A percentile compares a stretch with the other conserved stretches of the same genome.
These are phyloP conservation scores for Capsicum pubescens DNA, from an alignment of 257 asterid genomes.

Conservation along the genomic window DNA sequence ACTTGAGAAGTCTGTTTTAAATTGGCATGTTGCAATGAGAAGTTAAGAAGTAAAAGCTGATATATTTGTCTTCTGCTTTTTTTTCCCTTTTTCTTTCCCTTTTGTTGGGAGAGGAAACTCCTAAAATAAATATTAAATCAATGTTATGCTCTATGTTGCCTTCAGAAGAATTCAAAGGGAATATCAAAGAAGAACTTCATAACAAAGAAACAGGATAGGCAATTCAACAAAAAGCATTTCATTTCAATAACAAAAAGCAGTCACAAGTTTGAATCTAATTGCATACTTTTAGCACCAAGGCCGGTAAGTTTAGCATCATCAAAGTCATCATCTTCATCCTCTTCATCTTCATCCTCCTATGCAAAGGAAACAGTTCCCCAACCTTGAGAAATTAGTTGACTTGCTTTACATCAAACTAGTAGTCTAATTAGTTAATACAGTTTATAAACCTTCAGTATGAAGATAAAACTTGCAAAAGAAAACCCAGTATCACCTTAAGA, in stretches of 20 bases:
- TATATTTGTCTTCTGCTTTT: background rate
- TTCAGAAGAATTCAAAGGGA: background rate
- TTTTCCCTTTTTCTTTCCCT: background rate
- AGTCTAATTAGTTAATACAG: background rate
- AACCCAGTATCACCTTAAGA: conserved; percentile 58
- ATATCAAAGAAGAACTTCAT: background rate
- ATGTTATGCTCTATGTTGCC: background rate
- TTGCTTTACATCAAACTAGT: background rate
- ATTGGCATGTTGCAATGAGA: background rate
- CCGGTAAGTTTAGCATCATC: conserved; percentile 66
- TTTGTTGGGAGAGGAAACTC: background rate
- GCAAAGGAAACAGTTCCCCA: background rate
- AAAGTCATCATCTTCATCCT: conserved; percentile 39
- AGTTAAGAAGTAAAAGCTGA: background rate
- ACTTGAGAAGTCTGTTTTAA: too few relatives aligned
- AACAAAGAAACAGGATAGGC: background rate
- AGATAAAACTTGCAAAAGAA: background rate
- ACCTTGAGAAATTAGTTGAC: conserved; percentile 14
- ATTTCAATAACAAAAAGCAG: conserved; percentile 9
- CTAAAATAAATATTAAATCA: background rate
- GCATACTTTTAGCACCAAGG: conserved; percentile 76
- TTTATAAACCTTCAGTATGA: background rate
- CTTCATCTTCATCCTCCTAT: conserved; percentile 60
- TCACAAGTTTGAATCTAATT: conserved; percentile 23
- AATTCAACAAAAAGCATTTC: background rate